A percentile compares a stretch with the other conserved stretches of the same genome.
Evolutionary conservation across 2,329 filamentous ascomycete genomes (phyloP).

Genomic region (Chalaropsis ovoidea): DNA sequence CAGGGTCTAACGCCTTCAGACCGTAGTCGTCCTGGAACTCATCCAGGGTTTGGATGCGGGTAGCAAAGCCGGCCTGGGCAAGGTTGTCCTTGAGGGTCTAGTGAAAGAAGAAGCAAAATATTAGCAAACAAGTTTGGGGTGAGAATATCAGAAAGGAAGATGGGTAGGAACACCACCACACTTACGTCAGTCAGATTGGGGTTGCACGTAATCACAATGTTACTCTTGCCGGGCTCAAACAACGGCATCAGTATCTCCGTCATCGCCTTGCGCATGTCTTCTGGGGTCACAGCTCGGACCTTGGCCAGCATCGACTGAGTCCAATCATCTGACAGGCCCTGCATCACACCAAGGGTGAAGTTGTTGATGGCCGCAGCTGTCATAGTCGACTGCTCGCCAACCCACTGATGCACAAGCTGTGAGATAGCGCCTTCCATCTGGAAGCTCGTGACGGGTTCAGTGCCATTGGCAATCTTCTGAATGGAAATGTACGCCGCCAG

Average conservation of each 20-base stretch:
- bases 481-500: constrained; percentile 65
- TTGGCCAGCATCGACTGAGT: constrained; percentile 64
- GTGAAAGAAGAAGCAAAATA: constrained; percentile 15
- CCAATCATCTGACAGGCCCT: constrained; percentile 65
- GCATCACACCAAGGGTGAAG: constrained; percentile 72
- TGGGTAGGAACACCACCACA: constrained; percentile 27
- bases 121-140: not conserved
- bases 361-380: constrained; percentile 69
- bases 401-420: constrained; percentile 74
- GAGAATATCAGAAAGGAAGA: constrained; percentile 13
- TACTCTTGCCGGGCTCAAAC: constrained; percentile 69
- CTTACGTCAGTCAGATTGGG: constrained; percentile 74
- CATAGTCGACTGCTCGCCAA: constrained; percentile 82
- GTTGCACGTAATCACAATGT: constrained; percentile 81
- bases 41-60: constrained; percentile 60
- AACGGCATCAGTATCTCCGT: constrained; percentile 64
- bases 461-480: constrained; percentile 61
- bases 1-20: constrained; percentile 52
- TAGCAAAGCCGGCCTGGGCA: constrained; percentile 64
- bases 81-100: constrained; percentile 70
- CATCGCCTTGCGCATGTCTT: constrained; percentile 68
- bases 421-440: constrained; percentile 85
- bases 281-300: constrained; percentile 63
- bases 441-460: constrained; percentile 61
- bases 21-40: constrained; percentile 89